phyloP scores from a whole-genome alignment of 2,329 filamentous ascomycete species.

The Aspergillus chevalieri region DNA sequence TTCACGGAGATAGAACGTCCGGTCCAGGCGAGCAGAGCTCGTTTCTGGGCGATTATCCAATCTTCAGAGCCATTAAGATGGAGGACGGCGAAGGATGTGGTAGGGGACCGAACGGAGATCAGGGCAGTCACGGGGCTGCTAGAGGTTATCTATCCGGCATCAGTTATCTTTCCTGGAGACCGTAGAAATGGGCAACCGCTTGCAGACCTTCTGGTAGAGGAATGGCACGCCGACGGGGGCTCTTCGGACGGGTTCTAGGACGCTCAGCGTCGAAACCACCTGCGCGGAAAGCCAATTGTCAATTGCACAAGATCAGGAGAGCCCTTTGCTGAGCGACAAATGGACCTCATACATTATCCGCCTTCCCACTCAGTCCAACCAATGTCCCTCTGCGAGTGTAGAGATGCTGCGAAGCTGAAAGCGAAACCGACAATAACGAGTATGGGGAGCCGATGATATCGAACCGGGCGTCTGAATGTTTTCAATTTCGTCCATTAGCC shows the following conservation, averaged over 20 bases:
- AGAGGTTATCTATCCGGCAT: constrained; percentile 60
- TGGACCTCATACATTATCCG: constrained; percentile 65
- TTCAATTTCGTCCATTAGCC: constrained; percentile 3
- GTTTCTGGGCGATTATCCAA: constrained; percentile 86
- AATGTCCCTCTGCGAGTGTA: constrained; percentile 89
- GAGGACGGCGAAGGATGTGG: constrained; percentile 79
- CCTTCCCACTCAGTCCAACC: constrained; percentile 80
- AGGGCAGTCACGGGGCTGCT: constrained; percentile 82
- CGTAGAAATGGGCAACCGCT: not conserved
- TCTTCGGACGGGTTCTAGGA: constrained; percentile 77
- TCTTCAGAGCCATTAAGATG: constrained; percentile 90
- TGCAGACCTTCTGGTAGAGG: constrained; percentile 67
- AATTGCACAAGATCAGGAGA: not conserved
- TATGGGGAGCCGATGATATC: constrained; percentile 88
- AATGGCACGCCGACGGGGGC: constrained; percentile 82
- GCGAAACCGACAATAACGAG: constrained; percentile 85
- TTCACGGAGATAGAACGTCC: constrained; percentile 75
- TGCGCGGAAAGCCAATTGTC: constrained; percentile 30
- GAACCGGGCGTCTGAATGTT: constrained; percentile 73
- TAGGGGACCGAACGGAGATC: constrained; percentile 78
- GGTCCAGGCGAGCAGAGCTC: constrained; percentile 91
- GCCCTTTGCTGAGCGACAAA: not conserved
- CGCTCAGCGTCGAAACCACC: constrained; percentile 81
- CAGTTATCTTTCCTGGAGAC: constrained; percentile 3
- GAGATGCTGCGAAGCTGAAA: constrained; percentile 88